phyloP scores from a whole-genome alignment of 345 rosid species.

The Diplotaxis tenuifolia region DNA sequence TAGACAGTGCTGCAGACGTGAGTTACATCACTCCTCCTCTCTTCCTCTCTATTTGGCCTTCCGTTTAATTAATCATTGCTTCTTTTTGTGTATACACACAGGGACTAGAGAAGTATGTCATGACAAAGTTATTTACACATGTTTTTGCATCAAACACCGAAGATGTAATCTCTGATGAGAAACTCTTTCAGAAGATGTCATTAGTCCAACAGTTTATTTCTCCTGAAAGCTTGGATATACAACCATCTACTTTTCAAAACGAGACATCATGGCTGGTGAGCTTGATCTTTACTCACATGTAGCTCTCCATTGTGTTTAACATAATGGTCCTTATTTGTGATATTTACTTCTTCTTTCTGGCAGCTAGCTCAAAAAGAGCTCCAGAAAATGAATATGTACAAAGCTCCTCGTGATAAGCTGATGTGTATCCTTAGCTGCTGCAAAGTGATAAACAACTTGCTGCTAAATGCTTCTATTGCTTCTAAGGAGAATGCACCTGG shows the following conservation, averaged over 20 bases:
- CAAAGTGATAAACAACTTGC: constrained; percentile 83
- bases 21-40: constrained; percentile 18
- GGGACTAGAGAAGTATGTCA: constrained; percentile 97
- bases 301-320: neutral
- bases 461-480: constrained; percentile 72
- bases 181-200: constrained; percentile 74
- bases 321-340: constrained; percentile 1
- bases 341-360: constrained; percentile 18
- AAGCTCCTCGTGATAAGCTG: constrained; percentile 98
- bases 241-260: constrained; percentile 75
- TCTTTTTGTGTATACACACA: constrained; percentile 27
- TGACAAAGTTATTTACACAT: constrained; percentile 87
- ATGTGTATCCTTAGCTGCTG: constrained; percentile 92
- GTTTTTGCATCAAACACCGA: constrained; percentile 91
- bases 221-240: constrained; percentile 84
- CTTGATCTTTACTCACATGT: constrained; percentile 3
- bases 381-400: constrained; percentile 89
- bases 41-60: neutral
- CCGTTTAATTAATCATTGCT: neutral
- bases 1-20: constrained; percentile 93
- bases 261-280: constrained; percentile 94
- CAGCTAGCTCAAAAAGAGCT: constrained; percentile 98
- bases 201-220: constrained; percentile 80
- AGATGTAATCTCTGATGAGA: constrained; percentile 70
- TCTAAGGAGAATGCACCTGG: constrained; percentile 87